These are phyloP conservation scores for Papiliotrema flavescens DNA, from an alignment of 1,284 basidiomycete genomes.

Conservation along the genomic window DNA sequence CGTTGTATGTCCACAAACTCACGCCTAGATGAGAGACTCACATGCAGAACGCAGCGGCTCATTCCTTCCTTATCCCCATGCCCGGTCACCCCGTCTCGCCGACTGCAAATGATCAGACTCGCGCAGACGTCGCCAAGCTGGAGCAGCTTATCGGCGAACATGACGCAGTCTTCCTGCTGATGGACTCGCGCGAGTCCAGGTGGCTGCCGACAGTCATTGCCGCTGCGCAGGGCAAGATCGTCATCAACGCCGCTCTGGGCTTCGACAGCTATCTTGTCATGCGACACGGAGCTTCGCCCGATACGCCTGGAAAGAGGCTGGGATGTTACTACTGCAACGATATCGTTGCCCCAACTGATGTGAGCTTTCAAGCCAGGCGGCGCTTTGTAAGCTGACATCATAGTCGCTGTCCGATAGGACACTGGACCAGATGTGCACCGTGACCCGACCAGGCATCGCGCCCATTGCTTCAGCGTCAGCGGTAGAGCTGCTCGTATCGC, in stretches of 20 bases:
- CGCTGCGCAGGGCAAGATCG: constrained; percentile 80
- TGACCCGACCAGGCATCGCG: constrained; percentile 92
- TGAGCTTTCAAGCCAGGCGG: constrained; percentile 51
- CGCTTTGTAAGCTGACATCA: background rate
- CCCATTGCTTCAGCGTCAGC: constrained; percentile 86
- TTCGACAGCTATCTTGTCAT: constrained; percentile 97
- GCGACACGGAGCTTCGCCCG: constrained; percentile 70
- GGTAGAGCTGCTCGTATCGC: constrained; percentile 84
- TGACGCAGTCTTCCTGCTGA: constrained; percentile 89
- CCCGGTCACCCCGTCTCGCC: constrained; percentile 85
- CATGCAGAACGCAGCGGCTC: constrained; percentile 69
- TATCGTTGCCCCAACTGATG: constrained; percentile 91
- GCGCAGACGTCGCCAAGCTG: constrained; percentile 60
- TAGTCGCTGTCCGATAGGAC: constrained; percentile 93
- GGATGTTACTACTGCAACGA: constrained; percentile 99
- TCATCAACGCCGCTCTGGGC: constrained; percentile 91
- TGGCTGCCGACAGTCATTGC: constrained; percentile 93
- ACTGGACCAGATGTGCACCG: constrained; percentile 98
- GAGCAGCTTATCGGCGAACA: constrained; percentile 77
- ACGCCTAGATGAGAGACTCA: background rate
- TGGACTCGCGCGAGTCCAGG: constrained; percentile 93
- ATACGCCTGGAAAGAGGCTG: constrained; percentile 50
- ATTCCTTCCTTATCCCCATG: constrained; percentile 85
- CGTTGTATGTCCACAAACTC: constrained; percentile 58
- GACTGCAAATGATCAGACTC: constrained; percentile 54